These are phyloP conservation scores for Nectriaceae sp. DNA, from an alignment of 2,329 filamentous ascomycete species.

Conservation along the genomic window DNA sequence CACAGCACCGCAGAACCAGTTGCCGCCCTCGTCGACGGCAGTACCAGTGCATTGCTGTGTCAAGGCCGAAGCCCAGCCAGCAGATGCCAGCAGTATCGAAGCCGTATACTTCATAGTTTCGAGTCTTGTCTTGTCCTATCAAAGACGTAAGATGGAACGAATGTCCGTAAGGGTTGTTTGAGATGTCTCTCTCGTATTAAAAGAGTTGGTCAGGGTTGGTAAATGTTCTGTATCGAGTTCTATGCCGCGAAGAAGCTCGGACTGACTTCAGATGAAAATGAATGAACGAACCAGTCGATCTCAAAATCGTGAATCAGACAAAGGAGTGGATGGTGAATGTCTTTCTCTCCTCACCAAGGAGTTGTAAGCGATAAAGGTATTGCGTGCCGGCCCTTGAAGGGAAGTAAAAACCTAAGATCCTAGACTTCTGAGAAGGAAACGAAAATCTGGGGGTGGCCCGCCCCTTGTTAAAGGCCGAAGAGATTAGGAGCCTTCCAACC, in stretches of 20 bases:
- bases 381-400: slow-evolving; percentile 19
- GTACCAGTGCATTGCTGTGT: not conserved
- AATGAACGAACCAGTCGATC: slow-evolving; percentile 16
- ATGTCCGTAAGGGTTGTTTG: not conserved
- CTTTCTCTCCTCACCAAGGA: slow-evolving; percentile 11
- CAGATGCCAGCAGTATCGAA: not conserved
- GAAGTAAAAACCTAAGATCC: slow-evolving; percentile 10
- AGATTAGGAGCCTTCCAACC: too few species aligned
- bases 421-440: too few species aligned
- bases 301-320: slow-evolving; percentile 17
- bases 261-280: slow-evolving; percentile 9
- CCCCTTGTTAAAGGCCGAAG: too few species aligned
- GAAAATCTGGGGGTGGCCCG: not conserved
- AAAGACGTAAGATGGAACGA: not conserved
- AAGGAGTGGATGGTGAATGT: slow-evolving; percentile 21
- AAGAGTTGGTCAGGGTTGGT: too few species aligned
- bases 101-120: not conserved
- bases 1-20: not conserved
- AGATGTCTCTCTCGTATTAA: too few species aligned
- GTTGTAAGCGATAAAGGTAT: slow-evolving; percentile 10
- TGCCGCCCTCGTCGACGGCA: not conserved
- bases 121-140: not conserved
- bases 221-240: too few species aligned
- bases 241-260: slow-evolving; percentile 15
- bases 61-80: not conserved